Evolutionary conservation across 768 basidiomycete genomes (phyloP).

Genomic region (Naematelia aurantialba): DNA sequence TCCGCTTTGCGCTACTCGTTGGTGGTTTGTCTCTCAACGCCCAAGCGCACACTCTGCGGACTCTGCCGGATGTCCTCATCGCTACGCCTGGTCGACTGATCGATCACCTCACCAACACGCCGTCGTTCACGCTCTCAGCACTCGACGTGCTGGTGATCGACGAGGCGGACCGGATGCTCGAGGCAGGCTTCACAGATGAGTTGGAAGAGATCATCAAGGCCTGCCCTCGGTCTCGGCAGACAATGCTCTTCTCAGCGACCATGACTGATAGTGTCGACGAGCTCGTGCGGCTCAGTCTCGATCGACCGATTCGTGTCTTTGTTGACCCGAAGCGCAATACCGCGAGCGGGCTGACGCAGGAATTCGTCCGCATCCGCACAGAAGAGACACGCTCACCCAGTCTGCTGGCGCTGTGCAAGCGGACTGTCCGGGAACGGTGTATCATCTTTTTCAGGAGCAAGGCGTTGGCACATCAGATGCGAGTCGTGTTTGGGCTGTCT

Average conservation of each 20-base stretch:
- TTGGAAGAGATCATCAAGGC: constrained; percentile 86
- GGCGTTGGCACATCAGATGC: constrained; percentile 94
- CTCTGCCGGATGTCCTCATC: constrained; percentile 87
- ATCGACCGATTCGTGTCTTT: constrained; percentile 88
- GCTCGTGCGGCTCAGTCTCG: constrained; percentile 83
- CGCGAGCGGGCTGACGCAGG: constrained; percentile 80
- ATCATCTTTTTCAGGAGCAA: constrained; percentile 96
- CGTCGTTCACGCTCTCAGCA: constrained; percentile 83
- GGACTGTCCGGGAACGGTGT: constrained; percentile 75
- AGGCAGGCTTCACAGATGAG: constrained; percentile 85
- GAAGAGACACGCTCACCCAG: constrained; percentile 49
- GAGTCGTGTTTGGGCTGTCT: constrained; percentile 76
- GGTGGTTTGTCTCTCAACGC: constrained; percentile 92
- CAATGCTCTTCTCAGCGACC: constrained; percentile 98
- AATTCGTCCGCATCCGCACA: constrained; percentile 87
- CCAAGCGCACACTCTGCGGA: constrained; percentile 78
- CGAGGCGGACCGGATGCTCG: constrained; percentile 95
- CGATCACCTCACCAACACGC: constrained; percentile 94
- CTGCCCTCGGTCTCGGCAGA: constrained; percentile 77
- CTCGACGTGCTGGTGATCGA: constrained; percentile 92
- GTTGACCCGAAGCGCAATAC: constrained; percentile 89
- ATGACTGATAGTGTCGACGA: constrained; percentile 97
- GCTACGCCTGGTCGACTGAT: constrained; percentile 97
- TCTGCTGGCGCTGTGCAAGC: constrained; percentile 68
- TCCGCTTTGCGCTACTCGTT: constrained; percentile 84